Percentiles rank a stretch among this genome's conserved stretches.
These are phyloP conservation scores for Taphrina confusa DNA, from an alignment of 1,139 yeast species.

Conservation along the genomic window DNA sequence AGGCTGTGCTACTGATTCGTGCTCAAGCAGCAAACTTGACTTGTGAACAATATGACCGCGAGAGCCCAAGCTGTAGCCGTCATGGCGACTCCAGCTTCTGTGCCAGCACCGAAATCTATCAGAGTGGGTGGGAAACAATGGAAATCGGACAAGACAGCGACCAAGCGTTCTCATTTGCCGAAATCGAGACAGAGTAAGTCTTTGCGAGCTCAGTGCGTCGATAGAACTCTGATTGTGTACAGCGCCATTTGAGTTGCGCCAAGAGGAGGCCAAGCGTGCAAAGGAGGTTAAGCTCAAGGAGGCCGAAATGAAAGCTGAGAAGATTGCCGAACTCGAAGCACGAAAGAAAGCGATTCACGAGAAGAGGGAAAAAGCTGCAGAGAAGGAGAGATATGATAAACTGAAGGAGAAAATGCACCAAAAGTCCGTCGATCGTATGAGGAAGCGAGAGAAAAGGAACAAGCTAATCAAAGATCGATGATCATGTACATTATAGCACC, in stretches of 20 bases:
- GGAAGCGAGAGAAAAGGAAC: conserved; percentile 30
- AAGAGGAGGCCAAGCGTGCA: conserved; percentile 14
- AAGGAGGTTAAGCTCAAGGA: conserved; percentile 30
- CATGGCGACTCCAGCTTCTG: conserved; percentile 15
- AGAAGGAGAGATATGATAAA: conserved; percentile 32
- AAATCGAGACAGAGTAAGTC: conserved; percentile 17
- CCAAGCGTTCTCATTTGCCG: conserved; percentile 28
- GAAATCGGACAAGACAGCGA: conserved; percentile 23
- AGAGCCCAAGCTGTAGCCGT: conserved; percentile 24
- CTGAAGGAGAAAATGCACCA: conserved; percentile 34
- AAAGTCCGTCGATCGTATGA: conserved; percentile 29
- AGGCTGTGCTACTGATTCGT: too few relatives aligned
- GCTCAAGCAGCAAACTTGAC: too few relatives aligned
- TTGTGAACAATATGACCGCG: conserved; percentile 31
- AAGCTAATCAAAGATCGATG: conserved; percentile 33
- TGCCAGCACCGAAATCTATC: conserved; percentile 4
- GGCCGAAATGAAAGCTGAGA: conserved; percentile 27
- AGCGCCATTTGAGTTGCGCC: conserved; percentile 26
- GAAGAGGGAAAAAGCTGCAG: conserved; percentile 30
- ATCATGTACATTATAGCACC: not conserved
- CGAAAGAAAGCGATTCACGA: conserved; percentile 28
- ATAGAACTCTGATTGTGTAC: not conserved
- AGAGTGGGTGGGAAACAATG: conserved; percentile 32
- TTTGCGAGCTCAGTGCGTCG: not conserved
- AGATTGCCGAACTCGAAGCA: conserved; percentile 21